These are phyloP conservation scores for Scopulariopsis brevicaulis DNA, from an alignment of 2,329 filamentous ascomycete species.

Conservation along the genomic window DNA sequence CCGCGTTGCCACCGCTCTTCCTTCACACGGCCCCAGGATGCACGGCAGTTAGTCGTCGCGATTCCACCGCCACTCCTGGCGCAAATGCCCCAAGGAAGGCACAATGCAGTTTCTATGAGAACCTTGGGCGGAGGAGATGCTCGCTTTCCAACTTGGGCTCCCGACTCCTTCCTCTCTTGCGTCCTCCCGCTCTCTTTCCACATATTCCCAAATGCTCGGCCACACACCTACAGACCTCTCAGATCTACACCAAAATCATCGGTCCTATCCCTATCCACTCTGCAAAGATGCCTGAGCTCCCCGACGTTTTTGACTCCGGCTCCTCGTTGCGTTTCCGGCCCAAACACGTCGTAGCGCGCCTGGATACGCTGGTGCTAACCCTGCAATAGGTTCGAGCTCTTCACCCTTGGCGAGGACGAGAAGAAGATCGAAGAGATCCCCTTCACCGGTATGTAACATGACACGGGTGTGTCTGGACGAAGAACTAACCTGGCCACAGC, in stretches of 20 bases:
- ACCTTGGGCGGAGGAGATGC: no score
- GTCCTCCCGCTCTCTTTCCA: background rate
- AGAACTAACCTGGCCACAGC: background rate
- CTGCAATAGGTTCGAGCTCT: constrained; percentile 71
- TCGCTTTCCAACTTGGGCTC: no score
- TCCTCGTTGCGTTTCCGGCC: constrained; percentile 1
- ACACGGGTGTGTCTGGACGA: background rate
- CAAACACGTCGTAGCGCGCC: background rate
- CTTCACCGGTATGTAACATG: constrained; percentile 63
- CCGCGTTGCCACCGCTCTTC: background rate
- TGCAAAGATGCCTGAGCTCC: background rate
- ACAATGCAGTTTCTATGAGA: no score
- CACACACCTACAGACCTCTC: background rate
- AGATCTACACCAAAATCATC: background rate
- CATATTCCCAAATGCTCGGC: background rate
- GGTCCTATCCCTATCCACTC: constrained; percentile 1
- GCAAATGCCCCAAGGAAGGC: no score
- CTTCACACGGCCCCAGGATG: background rate
- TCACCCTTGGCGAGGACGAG: constrained; percentile 76
- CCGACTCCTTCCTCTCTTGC: background rate
- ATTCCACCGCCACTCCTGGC: no score
- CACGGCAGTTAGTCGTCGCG: no score
- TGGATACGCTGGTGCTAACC: constrained; percentile 9
- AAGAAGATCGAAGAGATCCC: constrained; percentile 86
- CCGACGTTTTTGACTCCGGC: background rate